Percentiles rank a stretch among this genome's conserved stretches.
These are phyloP conservation scores for Lachnellula cervina DNA, from an alignment of 2,329 filamentous ascomycete species.

Conservation along the genomic window DNA sequence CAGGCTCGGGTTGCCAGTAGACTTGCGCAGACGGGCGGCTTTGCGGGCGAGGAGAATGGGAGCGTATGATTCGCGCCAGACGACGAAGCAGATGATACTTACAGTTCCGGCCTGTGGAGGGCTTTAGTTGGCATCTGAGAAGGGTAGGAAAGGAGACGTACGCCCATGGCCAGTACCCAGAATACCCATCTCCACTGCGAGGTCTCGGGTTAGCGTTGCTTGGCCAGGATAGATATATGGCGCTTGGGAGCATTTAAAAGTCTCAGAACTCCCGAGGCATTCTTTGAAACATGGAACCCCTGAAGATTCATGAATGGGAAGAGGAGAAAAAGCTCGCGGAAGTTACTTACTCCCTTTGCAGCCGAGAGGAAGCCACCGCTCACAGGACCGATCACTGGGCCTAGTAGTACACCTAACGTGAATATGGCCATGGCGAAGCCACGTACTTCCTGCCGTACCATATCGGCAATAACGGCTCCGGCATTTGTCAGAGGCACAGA, in stretches of 20 bases:
- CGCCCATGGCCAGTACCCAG: constrained; percentile 40
- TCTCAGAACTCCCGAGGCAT: no score
- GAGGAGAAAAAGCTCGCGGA: no score
- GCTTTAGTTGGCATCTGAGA: neutral
- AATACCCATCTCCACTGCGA: constrained; percentile 48
- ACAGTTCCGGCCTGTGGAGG: constrained; percentile 29
- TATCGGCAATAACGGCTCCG: constrained; percentile 61
- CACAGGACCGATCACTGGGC: constrained; percentile 38
- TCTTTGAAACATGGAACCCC: no score
- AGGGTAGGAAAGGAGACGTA: neutral
- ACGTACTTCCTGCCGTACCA: constrained; percentile 52
- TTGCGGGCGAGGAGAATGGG: constrained; percentile 40
- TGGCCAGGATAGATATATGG: no score
- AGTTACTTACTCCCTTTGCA: no score
- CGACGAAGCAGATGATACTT: constrained; percentile 17
- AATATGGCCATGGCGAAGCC: constrained; percentile 52
- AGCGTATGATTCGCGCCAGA: constrained; percentile 41
- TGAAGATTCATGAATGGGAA: no score
- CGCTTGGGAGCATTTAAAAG: no score
- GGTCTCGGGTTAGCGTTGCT: constrained; percentile 22
- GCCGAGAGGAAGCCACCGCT: constrained; percentile 44
- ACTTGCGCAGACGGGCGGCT: constrained; percentile 41
- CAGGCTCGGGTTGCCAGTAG: constrained; percentile 34
- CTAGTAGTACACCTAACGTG: constrained; percentile 36
- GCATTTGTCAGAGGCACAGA: constrained; percentile 46